Conservation (phyloP, 2,329 filamentous ascomycete species). For the Madurella fahalii region DNA sequence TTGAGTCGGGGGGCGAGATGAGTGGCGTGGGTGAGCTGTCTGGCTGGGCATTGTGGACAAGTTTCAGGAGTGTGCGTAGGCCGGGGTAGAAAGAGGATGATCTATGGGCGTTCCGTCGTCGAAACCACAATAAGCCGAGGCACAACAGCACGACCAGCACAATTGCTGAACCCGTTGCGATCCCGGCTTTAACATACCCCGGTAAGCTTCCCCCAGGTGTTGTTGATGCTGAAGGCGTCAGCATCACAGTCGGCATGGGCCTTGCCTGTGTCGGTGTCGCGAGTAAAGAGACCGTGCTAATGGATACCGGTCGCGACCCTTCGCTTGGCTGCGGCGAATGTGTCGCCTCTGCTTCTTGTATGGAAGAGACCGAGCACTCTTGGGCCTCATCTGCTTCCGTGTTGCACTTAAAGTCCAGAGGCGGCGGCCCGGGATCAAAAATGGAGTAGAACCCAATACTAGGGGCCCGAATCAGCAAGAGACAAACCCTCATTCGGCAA, state of each 20-base stretch:
- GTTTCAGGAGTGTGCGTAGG: conserved; percentile 24
- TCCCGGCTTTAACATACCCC: conserved; percentile 41
- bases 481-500: background rate
- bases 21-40: conserved; percentile 40
- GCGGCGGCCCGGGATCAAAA: conserved; percentile 36
- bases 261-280: background rate
- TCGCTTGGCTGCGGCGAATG: background rate
- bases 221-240: conserved; percentile 12
- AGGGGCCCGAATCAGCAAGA: conserved; percentile 11
- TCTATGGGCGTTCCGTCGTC: conserved; percentile 28
- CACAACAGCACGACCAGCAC: conserved; percentile 36
- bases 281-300: background rate
- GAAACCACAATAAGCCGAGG: conserved; percentile 37
- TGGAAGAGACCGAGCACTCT: conserved; percentile 8
- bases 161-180: conserved; percentile 41
- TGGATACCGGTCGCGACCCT: background rate
- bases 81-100: conserved; percentile 17
- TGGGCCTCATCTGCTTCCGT: conserved; percentile 12
- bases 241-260: background rate
- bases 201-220: conserved; percentile 32
- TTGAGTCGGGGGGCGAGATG: conserved; percentile 36
- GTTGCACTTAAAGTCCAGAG: conserved; percentile 28
- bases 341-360: conserved; percentile 1
- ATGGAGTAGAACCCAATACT: conserved; percentile 32
- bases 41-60: conserved; percentile 24